Base-by-base conservation (phyloP, 495 filamentous ascomycete genomes). In the Tuber aestivum region DNA sequence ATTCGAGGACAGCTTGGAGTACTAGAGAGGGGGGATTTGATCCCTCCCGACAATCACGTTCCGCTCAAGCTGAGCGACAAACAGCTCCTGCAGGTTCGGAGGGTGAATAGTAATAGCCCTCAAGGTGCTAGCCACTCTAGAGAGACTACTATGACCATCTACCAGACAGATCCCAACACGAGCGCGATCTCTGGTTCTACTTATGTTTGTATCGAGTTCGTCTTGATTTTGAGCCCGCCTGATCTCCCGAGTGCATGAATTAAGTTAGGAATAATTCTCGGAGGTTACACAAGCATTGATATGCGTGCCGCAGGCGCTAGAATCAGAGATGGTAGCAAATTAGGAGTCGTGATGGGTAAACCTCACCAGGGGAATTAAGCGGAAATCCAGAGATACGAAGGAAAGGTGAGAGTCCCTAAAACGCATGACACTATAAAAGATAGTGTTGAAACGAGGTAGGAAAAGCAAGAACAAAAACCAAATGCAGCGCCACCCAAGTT, bases 1-100 rank as follows among this genome's bases (percentile, higher is more conserved):
- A 75, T 87, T 92, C 82, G 90, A 92, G 84, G 86, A 91, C 71
- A 89, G 90, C 35, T 83, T 93, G 87, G 87, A 88, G 48, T 92
- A 90, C 78, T 90, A 81, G 74, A 37, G 27, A 41, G 0, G 2
- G 2, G 18, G 56, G 18, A 65, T 65, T 32, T 20, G 27, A 20
- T 65, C 56, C 7, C 32, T 65, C 56, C 32, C 2, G 1, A 14
- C 27, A 35, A 18, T 16, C 56, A 65, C 6, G 14, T 20, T 35
- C 32, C 27, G 3, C 27, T 0, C 50, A 56, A 8, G 1, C 3
- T 10, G 3, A 65, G 12, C 27, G 32, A 35, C 3, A 32, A 32
- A 0, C 10, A 0, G 12, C 14, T 65, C 35, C 4, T 12, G 6
- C 5, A 14, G 27, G 16, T 2, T 35, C 16, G 56, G 32, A 40